Evolutionary conservation across 2,329 filamentous ascomycete species (phyloP).

Genomic region (Colletotrichum coccodes): DNA sequence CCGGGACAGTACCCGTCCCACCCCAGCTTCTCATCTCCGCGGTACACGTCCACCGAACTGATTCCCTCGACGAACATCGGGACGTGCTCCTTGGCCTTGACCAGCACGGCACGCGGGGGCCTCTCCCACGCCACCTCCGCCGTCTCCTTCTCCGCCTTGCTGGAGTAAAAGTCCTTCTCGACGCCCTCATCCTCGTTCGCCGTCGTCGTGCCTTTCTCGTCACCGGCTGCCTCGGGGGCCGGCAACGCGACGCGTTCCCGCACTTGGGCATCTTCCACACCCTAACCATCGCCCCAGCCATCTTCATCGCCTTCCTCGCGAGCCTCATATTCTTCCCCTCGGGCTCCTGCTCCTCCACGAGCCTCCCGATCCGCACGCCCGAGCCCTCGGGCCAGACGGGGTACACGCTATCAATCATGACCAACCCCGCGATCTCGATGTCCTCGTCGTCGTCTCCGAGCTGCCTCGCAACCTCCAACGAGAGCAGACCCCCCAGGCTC

Average conservation of each 20-base stretch:
- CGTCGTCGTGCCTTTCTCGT: not conserved
- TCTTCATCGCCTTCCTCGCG: conserved; percentile 51
- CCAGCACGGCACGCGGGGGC: conserved; percentile 54
- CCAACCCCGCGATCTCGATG: conserved; percentile 57
- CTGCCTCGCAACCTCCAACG: conserved; percentile 60
- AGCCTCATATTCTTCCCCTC: conserved; percentile 47
- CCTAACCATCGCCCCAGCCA: conserved; percentile 52
- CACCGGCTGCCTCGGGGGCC: not conserved
- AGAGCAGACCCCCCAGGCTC: conserved; percentile 64
- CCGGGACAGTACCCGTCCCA: conserved; percentile 58
- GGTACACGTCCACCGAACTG: conserved; percentile 54
- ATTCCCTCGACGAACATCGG: conserved; percentile 42
- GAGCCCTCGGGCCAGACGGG: conserved; percentile 38
- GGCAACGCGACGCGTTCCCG: conserved; percentile 1
- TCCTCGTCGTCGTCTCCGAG: conserved; percentile 40
- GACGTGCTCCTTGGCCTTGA: conserved; percentile 55
- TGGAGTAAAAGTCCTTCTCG: conserved; percentile 12
- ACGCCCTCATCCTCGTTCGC: not conserved
- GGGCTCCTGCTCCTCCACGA: conserved; percentile 38
- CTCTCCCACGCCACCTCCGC: conserved; percentile 34
- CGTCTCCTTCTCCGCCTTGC: conserved; percentile 25
- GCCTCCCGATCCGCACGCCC: conserved; percentile 21
- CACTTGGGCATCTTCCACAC: conserved; percentile 54
- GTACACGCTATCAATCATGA: conserved; percentile 64
- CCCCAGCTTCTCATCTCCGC: conserved; percentile 54